Base-by-base conservation (phyloP, 768 basidiomycete genomes). In the Austroboletus eburneus region DNA sequence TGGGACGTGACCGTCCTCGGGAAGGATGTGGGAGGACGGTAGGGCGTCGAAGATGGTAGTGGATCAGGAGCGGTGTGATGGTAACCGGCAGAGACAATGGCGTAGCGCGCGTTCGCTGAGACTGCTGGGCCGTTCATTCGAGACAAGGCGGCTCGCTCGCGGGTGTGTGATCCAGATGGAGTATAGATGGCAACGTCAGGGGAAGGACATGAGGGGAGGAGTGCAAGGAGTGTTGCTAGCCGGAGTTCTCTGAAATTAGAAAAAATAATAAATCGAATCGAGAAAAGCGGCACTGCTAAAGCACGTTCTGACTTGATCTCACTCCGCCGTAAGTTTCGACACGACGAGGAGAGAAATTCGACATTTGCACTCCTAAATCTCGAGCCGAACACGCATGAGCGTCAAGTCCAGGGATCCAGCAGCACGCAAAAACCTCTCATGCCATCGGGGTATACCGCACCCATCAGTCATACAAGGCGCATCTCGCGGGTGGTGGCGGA, bases 261-360 rank as follows among this genome's bases (percentile, higher is more conserved):
- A 58, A 57, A 52, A 64, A 62, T 56, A 64, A 60, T 65, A 54
- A 57, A 47, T 63, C 62, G 47, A 47, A 49, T 65, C 53, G 51
- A 12, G 13, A 13, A 65, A 63, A 52, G 49, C 44, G 29, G 48
- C 39, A 34, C 50, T 48, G 34, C 42, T 35, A 40, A 21, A 22
- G 41, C 55, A 38, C 18, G 52, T 44, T 22, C 39, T 35, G 36
- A 43, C 57, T 46, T 23, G 45, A n/a, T n/a, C n/a, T n/a, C n/a
- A n/a, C n/a, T n/a, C n/a, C n/a, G n/a, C n/a, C n/a, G n/a, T n/a
- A n/a, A n/a, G n/a, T n/a, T n/a, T n/a, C n/a, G n/a, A n/a, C n/a
- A n/a, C n/a, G n/a, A n/a, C n/a, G n/a, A n/a, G n/a, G n/a, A n/a
- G n/a, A n/a, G n/a, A n/a, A n/a, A n/a, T n/a, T n/a, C n/a, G 27